Base-by-base conservation (phyloP, 352 stramenopile species). In the Aphanomyces astaci region DNA sequence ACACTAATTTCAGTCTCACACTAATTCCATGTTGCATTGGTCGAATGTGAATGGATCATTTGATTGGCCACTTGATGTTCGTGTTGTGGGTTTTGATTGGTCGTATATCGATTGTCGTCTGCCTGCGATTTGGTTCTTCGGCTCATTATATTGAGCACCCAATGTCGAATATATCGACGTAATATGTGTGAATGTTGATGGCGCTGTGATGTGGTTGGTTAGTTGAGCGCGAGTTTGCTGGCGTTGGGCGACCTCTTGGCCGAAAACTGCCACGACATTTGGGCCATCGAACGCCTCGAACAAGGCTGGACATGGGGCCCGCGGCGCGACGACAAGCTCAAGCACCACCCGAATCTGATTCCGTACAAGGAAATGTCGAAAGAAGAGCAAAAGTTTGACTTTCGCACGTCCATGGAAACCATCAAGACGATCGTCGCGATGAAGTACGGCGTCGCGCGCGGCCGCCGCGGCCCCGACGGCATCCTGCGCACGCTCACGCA, bases 371-470 rank as follows among this genome's bases (percentile, higher is more conserved):
- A 89, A 33, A 77, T 95, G 5, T 89, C 85, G 2, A 75, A 79
- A 40, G 82, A 94, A 27, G 86, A 95, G 70, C 82, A 95, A 57
- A 79, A 79, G 4, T 95, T 89, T 33, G 86, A 95, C 76, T 84
- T 91, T 64, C 83, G 85, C 22, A 92, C 86, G 62, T 92, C 85
- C n/a, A 78, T 94, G 54, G 85, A 94, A 68, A 94, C 85, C 28
- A 85, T 95, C 73, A 92, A 92, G 73, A 90, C 85, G 30, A 95
- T 95, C 53, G 55, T 93, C 39, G 89, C 90, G 30, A 92, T 95
- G 85, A 92, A 95, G 71, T 93, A 92, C 74, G 74, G 80, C 24
- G 90, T 95, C 57, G 76, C 78, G 30, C 81, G 85, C 19, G 51
- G 73, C 13, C 82, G 59, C 39, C 73, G 80, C 40, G 54, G 72